Evolutionary conservation across 2,329 filamentous ascomycete genomes (phyloP).

Genomic region (Colletotrichum salicis): DNA sequence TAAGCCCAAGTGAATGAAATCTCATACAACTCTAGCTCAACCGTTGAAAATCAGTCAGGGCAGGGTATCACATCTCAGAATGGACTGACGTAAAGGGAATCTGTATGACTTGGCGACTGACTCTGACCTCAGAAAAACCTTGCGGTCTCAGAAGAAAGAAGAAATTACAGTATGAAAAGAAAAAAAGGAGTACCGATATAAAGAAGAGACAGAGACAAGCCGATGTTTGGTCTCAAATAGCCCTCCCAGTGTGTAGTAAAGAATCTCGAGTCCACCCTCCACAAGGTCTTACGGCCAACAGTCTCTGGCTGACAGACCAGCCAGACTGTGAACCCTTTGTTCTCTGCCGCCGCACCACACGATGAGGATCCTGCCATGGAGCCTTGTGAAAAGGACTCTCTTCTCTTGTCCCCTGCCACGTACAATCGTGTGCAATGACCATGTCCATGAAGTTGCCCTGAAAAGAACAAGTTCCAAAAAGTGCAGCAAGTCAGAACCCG

Average conservation of each 20-base stretch:
- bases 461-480: constrained; percentile 32
- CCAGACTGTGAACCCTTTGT: constrained; percentile 13
- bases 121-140: constrained; percentile 36
- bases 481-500: constrained; percentile 47
- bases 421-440: constrained; percentile 15
- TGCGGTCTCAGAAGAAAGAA: constrained; percentile 38
- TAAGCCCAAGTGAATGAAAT: not conserved
- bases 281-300: constrained; percentile 29
- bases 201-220: constrained; percentile 36
- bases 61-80: constrained; percentile 16
- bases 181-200: constrained; percentile 35
- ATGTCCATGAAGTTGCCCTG: constrained; percentile 32
- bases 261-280: constrained; percentile 36
- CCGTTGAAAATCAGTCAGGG: constrained; percentile 18
- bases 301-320: constrained; percentile 16
- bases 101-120: constrained; percentile 35
- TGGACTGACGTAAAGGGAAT: constrained; percentile 34
- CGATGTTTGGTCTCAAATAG: constrained; percentile 34
- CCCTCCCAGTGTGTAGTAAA: constrained; percentile 34
- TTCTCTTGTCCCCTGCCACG: constrained; percentile 11
- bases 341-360: constrained; percentile 10
- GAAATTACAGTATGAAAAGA: constrained; percentile 34
- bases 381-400: constrained; percentile 11
- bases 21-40: constrained; percentile 5
- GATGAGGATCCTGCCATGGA: not conserved